A percentile compares a stretch with the other conserved stretches of the same genome.
Conservation (phyloP, 441 rosid genomes). For the Geranium incanum region DNA sequence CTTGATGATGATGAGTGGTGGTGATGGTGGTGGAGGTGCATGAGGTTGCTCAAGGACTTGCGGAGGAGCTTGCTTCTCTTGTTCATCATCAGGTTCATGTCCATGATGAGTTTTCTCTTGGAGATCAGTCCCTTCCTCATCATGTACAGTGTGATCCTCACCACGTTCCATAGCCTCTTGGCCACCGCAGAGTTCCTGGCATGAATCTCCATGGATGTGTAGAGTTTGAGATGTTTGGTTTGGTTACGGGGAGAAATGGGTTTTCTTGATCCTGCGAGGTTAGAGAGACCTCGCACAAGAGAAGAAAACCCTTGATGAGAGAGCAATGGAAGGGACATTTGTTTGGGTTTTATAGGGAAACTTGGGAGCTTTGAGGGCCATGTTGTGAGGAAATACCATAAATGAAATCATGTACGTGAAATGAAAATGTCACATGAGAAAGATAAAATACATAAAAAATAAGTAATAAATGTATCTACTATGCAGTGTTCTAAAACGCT, state of each 20-base stretch:
- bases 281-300: conserved; percentile 39
- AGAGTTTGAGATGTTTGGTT: not conserved
- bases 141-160: conserved; percentile 43
- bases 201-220: conserved; percentile 27
- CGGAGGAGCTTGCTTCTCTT: conserved; percentile 37
- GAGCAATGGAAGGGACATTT: conserved; percentile 12
- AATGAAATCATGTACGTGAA: too few relatives aligned
- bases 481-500: too few relatives aligned
- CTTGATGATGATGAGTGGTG: conserved; percentile 15
- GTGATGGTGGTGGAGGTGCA: conserved; percentile 27
- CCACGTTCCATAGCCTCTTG: conserved; percentile 43
- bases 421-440: too few relatives aligned
- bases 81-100: conserved; percentile 48
- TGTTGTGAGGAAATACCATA: too few relatives aligned
- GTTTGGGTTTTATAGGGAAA: conserved; percentile 24
- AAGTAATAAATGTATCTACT: too few relatives aligned
- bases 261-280: conserved; percentile 46
- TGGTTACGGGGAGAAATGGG: conserved; percentile 7
- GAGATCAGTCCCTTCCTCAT: conserved; percentile 39
- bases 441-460: too few relatives aligned
- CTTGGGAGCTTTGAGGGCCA: too few relatives aligned
- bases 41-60: conserved; percentile 36
- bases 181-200: conserved; percentile 25
- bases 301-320: conserved; percentile 28
- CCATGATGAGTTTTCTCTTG: conserved; percentile 52